Conservation (phyloP, 1,284 basidiomycete species). For the Schizophyllum commune region DNA sequence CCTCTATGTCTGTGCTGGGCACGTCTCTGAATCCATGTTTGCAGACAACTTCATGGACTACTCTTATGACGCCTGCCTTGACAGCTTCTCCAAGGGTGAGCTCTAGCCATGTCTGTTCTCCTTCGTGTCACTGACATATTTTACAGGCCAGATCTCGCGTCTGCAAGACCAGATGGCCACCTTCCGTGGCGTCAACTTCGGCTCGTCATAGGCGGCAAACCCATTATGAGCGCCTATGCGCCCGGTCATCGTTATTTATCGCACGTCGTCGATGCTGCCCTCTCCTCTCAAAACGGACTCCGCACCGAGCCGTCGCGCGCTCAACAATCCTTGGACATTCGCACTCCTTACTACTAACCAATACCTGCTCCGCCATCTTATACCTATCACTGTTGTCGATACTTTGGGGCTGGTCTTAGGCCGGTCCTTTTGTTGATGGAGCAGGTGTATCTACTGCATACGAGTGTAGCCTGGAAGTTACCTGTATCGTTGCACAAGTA, state of each 20-base stretch:
- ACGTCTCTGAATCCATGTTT: neutral
- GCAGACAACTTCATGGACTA: slow-evolving; percentile 22
- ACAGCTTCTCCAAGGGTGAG: slow-evolving; percentile 22
- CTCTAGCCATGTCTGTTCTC: slow-evolving; percentile 5
- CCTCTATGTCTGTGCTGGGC: slow-evolving; percentile 2
- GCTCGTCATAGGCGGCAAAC: neutral
- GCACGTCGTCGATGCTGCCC: neutral
- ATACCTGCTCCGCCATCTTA: neutral
- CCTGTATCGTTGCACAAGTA: neutral
- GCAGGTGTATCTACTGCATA: neutral
- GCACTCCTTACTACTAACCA: neutral
- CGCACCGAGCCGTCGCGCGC: neutral
- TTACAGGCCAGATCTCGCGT: neutral
- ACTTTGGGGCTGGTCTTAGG: neutral
- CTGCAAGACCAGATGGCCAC: neutral
- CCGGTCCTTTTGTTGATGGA: neutral
- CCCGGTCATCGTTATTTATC: neutral
- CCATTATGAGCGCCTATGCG: neutral
- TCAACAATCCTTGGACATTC: neutral
- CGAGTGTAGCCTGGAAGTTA: neutral
- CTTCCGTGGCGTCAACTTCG: neutral
- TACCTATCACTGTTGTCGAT: neutral
- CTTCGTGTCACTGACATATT: neutral
- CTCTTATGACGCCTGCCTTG: slow-evolving; percentile 22
- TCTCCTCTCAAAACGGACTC: neutral